phyloP scores from a whole-genome alignment of 2,329 filamentous ascomycete species.

The Colletotrichum nymphaeae region DNA sequence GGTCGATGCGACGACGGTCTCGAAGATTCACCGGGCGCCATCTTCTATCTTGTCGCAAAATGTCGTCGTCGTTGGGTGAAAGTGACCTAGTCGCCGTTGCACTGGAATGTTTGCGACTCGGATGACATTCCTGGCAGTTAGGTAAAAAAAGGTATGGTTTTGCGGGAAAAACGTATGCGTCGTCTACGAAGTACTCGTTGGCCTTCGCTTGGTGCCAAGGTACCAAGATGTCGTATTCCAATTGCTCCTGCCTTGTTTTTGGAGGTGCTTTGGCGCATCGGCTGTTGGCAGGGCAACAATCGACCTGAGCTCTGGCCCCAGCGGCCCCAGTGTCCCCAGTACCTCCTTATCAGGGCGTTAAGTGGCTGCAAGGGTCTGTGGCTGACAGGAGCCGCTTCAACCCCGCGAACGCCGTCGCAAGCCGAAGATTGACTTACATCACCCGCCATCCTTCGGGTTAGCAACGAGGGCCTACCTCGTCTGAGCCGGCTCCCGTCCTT shows the following conservation, averaged over 20 bases:
- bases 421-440: slow-evolving; percentile 38
- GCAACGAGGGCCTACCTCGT: slow-evolving; percentile 26
- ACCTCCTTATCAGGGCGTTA: slow-evolving; percentile 40
- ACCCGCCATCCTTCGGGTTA: slow-evolving; percentile 31
- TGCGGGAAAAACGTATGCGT: neutral
- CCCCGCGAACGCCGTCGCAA: slow-evolving; percentile 39
- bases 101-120: slow-evolving; percentile 17
- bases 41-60: slow-evolving; percentile 39
- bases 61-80: slow-evolving; percentile 30
- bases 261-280: slow-evolving; percentile 38
- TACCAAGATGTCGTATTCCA: slow-evolving; percentile 26
- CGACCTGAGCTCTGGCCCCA: slow-evolving; percentile 18
- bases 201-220: slow-evolving; percentile 20
- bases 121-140: slow-evolving; percentile 14
- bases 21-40: slow-evolving; percentile 50
- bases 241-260: slow-evolving; percentile 35
- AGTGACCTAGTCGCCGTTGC: slow-evolving; percentile 12
- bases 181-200: neutral
- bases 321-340: no score
- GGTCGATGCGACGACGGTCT: slow-evolving; percentile 45
- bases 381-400: slow-evolving; percentile 25
- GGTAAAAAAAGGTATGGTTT: neutral
- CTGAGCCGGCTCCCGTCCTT: slow-evolving; percentile 5
- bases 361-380: slow-evolving; percentile 18
- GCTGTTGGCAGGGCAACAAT: slow-evolving; percentile 56